Conservation (phyloP, 345 rosid genomes). For the Clarkia xantiana region DNA sequence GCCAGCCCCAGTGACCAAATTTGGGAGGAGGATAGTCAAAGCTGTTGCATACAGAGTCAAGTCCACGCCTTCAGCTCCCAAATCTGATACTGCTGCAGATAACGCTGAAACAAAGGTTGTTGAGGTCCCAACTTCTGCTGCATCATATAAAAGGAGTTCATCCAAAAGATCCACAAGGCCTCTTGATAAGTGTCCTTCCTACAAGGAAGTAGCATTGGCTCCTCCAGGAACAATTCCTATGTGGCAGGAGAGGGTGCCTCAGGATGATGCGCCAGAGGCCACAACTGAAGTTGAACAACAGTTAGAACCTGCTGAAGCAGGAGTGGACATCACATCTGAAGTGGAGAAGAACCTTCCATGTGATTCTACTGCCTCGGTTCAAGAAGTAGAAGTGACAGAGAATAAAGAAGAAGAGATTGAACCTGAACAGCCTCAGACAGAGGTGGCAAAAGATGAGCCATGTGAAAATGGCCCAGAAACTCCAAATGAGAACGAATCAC, state of each 20-base stretch:
- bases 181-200: constrained; percentile 91
- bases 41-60: constrained; percentile 78
- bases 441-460: constrained; percentile 26
- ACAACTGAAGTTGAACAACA: constrained; percentile 21
- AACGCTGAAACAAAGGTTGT: constrained; percentile 19
- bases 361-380: constrained; percentile 11
- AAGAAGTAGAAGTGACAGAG: constrained; percentile 20
- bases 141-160: constrained; percentile 24
- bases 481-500: constrained; percentile 2
- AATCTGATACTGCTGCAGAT: constrained; percentile 19
- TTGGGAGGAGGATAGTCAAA: constrained; percentile 65
- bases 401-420: constrained; percentile 25
- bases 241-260: constrained; percentile 44
- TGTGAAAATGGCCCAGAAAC: constrained; percentile 14
- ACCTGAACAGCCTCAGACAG: constrained; percentile 17
- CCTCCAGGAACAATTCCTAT: constrained; percentile 82
- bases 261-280: constrained; percentile 24
- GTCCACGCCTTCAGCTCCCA: constrained; percentile 39
- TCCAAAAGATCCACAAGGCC: constrained; percentile 14
- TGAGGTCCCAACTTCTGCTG: constrained; percentile 25
- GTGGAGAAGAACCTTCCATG: constrained; percentile 19
- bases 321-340: constrained; percentile 14
- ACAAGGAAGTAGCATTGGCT: constrained; percentile 95
- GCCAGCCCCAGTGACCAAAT: constrained; percentile 52
- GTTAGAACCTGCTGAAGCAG: constrained; percentile 17